Conservation (phyloP, 2,329 filamentous ascomycete genomes). For the Scytalidium sp. region DNA sequence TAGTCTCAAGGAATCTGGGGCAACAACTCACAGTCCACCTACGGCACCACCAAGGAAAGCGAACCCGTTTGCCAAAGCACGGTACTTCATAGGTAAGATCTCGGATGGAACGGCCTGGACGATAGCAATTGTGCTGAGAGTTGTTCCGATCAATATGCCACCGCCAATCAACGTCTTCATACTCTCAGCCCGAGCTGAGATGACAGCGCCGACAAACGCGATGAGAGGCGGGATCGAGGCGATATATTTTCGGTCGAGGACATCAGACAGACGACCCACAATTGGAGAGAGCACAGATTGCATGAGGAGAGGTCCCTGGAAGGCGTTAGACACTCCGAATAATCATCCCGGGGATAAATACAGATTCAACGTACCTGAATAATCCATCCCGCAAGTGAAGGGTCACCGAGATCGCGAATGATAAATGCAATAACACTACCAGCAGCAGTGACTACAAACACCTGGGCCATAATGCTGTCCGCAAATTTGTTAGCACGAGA, state of each 20-base stretch:
- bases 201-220: slow-evolving; percentile 49
- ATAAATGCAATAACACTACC: slow-evolving; percentile 55
- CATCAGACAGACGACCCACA: slow-evolving; percentile 53
- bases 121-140: slow-evolving; percentile 51
- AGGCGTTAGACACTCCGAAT: neutral
- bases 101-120: slow-evolving; percentile 55
- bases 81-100: slow-evolving; percentile 53
- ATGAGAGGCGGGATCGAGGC: slow-evolving; percentile 49
- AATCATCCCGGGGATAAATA: neutral
- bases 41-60: slow-evolving; percentile 47
- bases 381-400: slow-evolving; percentile 50
- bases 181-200: slow-evolving; percentile 51
- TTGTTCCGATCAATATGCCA: slow-evolving; percentile 54
- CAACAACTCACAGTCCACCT: slow-evolving; percentile 45
- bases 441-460: slow-evolving; percentile 53
- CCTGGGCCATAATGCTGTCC: slow-evolving; percentile 46
- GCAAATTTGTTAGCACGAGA: neutral
- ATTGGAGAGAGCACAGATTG: slow-evolving; percentile 54
- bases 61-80: slow-evolving; percentile 53
- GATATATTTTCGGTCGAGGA: slow-evolving; percentile 51
- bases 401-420: slow-evolving; percentile 49
- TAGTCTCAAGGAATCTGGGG: neutral
- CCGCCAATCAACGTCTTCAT: slow-evolving; percentile 56
- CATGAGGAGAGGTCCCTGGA: slow-evolving; percentile 52
- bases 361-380: slow-evolving; percentile 39